phyloP scores from a whole-genome alignment of 108 stramenopile genomes.

The Skeletonema tropicum region DNA sequence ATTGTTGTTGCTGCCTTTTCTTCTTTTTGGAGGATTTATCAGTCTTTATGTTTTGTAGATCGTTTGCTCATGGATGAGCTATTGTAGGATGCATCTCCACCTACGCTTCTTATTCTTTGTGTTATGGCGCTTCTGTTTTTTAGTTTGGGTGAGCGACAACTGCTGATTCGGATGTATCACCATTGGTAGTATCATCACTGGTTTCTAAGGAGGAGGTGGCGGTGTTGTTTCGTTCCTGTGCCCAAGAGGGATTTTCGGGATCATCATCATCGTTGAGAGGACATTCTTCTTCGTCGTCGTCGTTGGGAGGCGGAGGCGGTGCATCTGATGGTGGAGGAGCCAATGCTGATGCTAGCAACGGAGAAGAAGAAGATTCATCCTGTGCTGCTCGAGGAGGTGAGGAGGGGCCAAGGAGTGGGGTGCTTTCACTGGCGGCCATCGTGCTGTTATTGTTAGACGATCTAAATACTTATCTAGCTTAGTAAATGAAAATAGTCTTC shows the following conservation, averaged over 20 bases:
- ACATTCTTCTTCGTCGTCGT: background rate
- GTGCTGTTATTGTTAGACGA: background rate
- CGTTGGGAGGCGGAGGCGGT: slow-evolving; percentile 14
- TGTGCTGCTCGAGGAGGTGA: background rate
- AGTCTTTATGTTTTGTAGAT: background rate
- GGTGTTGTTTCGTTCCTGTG: slow-evolving; percentile 3
- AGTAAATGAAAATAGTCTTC: too few species aligned
- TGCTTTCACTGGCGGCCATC: background rate
- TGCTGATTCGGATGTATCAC: background rate
- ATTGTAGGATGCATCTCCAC: slow-evolving; percentile 11
- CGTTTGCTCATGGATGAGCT: background rate
- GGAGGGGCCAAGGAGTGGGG: background rate
- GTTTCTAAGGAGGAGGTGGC: background rate
- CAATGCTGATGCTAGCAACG: background rate
- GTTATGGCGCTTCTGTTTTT: background rate
- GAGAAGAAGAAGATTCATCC: background rate
- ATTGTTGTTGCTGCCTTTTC: slow-evolving; percentile 7
- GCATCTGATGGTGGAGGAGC: slow-evolving; percentile 19
- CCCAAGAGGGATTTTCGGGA: background rate
- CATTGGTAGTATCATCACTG: background rate
- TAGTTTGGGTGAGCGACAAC: slow-evolving; percentile 2
- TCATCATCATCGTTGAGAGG: background rate
- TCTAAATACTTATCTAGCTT: too few species aligned
- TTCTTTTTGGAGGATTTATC: slow-evolving; percentile 8
- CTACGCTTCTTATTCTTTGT: background rate